Evolutionary conservation across 352 stramenopile species (phyloP).

Genomic region (Pythium aquatile): DNA sequence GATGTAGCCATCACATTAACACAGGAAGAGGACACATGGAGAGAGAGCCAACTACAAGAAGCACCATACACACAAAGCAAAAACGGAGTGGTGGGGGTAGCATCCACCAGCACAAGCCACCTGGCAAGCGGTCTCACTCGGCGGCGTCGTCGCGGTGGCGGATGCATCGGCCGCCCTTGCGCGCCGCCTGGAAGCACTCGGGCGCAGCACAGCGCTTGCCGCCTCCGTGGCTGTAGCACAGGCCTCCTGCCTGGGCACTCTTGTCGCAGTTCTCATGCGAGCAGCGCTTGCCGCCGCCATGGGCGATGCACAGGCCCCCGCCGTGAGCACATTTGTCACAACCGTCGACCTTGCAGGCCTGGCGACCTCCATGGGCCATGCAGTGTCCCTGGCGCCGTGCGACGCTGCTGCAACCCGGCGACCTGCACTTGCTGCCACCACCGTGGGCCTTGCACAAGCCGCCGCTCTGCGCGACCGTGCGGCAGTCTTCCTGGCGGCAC

Average conservation of each 20-base stretch:
- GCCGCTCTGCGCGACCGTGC: conserved; percentile 75
- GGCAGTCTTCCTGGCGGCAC: conserved; percentile 53
- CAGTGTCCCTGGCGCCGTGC: conserved; percentile 69
- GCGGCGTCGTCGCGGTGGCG: conserved; percentile 47
- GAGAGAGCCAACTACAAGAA: neutral
- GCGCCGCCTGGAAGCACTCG: conserved; percentile 75
- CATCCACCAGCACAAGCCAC: no score
- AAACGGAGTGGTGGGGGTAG: neutral
- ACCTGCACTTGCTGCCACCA: conserved; percentile 79
- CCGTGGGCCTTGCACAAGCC: conserved; percentile 83
- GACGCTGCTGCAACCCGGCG: conserved; percentile 51
- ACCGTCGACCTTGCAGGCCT: conserved; percentile 69
- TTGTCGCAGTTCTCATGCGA: conserved; percentile 51
- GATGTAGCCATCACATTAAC: conserved; percentile 1
- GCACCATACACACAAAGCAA: neutral
- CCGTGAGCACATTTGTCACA: conserved; percentile 77
- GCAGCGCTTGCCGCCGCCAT: conserved; percentile 73
- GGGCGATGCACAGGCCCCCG: conserved; percentile 74
- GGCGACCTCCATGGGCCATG: conserved; percentile 67
- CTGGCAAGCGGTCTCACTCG: neutral
- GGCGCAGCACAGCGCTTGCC: conserved; percentile 69
- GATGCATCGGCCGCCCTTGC: conserved; percentile 80
- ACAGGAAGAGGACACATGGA: neutral
- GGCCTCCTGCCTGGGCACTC: conserved; percentile 69
- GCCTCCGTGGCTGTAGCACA: conserved; percentile 80